A percentile compares a stretch with the other conserved stretches of the same genome.
Evolutionary conservation across 257 asterid genomes (phyloP).

Genomic region (Solanum sejunctum): DNA sequence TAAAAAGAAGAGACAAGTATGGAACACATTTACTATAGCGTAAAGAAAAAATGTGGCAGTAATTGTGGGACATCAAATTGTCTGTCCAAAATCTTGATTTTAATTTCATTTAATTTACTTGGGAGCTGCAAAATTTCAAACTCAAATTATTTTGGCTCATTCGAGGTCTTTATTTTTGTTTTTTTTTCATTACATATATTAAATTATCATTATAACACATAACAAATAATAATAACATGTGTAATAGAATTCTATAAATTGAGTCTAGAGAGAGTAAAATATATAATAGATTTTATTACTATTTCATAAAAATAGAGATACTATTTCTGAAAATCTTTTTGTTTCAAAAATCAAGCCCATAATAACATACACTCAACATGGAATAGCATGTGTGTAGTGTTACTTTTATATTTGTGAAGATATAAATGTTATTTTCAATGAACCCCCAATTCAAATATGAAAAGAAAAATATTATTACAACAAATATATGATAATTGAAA

Average conservation of each 20-base stretch:
- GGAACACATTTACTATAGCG: not conserved
- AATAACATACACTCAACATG: too few relatives aligned
- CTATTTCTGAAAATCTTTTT: too few relatives aligned
- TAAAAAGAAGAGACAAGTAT: not conserved
- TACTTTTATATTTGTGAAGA: not conserved
- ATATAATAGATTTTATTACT: too few relatives aligned
- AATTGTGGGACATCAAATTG: not conserved
- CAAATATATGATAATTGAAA: not conserved
- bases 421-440: not conserved
- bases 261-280: rapidly evolving
- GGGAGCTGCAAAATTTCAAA: not conserved
- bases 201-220: not conserved
- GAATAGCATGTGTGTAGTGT: too few relatives aligned
- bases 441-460: not conserved
- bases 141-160: not conserved
- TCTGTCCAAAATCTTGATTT: not conserved
- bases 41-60: not conserved
- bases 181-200: not conserved
- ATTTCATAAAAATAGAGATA: too few relatives aligned
- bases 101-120: not conserved
- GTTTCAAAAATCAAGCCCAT: too few relatives aligned
- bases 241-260: too few relatives aligned
- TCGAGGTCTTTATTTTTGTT: not conserved
- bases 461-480: not conserved
- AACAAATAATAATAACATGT: not conserved